Percentiles rank a stretch among this genome's conserved stretches.
Evolutionary conservation across 2,329 filamentous ascomycete genomes (phyloP).

Genomic region (Pleoardoris graminearum): DNA sequence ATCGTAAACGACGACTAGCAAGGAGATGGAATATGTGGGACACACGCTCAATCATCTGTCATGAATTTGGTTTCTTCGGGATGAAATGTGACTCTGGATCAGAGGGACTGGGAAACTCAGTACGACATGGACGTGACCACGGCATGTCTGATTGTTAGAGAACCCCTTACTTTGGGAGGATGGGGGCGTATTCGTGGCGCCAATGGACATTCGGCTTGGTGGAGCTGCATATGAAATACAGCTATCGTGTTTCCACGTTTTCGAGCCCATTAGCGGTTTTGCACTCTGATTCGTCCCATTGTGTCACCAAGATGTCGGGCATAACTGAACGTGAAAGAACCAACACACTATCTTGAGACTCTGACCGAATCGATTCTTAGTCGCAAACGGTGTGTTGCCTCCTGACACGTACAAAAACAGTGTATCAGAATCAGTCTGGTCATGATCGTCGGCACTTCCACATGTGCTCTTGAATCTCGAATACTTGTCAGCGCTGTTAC

Average conservation of each 20-base stretch:
- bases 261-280: too few relatives aligned
- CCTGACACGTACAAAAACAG: too few relatives aligned
- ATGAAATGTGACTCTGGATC: conserved; percentile 47
- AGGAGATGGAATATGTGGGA: conserved; percentile 32
- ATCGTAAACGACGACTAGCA: conserved; percentile 54
- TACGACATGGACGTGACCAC: conserved; percentile 32
- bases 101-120: conserved; percentile 39
- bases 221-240: conserved; percentile 5
- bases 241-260: not conserved
- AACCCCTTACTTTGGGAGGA: conserved; percentile 43
- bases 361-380: too few relatives aligned
- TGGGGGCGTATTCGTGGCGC: conserved; percentile 47
- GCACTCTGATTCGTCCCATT: too few relatives aligned
- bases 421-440: too few relatives aligned
- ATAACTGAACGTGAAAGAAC: too few relatives aligned
- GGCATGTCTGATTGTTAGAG: conserved; percentile 34
- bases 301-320: too few relatives aligned
- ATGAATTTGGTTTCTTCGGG: conserved; percentile 43
- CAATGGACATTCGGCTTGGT: conserved; percentile 43
- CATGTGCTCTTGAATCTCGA: too few relatives aligned
- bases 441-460: too few relatives aligned
- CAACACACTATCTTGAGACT: too few relatives aligned
- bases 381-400: too few relatives aligned
- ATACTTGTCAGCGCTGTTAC: too few relatives aligned
- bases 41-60: conserved; percentile 39